Evolutionary conservation across 345 rosid species (phyloP).

Genomic region (Eucalyptus marginata): DNA sequence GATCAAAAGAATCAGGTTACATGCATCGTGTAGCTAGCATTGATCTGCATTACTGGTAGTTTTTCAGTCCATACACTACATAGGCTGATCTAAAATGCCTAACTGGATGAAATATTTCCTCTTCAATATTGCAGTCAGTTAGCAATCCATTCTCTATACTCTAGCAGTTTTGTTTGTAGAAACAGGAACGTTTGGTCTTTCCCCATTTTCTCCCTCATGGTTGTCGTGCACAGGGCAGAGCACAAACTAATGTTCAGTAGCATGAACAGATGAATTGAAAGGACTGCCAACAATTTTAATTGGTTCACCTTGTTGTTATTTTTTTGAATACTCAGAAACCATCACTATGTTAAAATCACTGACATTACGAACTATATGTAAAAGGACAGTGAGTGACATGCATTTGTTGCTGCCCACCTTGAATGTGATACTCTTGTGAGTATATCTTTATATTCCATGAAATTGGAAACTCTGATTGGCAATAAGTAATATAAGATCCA

Average conservation of each 20-base stretch:
- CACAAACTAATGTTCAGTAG: background rate
- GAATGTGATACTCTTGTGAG: background rate
- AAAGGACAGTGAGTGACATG: background rate
- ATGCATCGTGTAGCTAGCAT: background rate
- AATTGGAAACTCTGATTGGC: background rate
- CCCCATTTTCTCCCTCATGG: background rate
- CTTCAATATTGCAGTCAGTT: background rate
- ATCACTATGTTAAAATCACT: background rate
- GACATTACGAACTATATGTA: background rate
- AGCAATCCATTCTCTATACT: background rate
- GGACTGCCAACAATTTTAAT: background rate
- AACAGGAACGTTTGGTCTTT: background rate
- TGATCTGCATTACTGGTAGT: background rate
- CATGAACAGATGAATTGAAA: background rate
- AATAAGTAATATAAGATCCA: background rate
- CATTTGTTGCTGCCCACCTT: background rate
- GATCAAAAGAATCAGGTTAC: background rate
- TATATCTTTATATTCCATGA: background rate
- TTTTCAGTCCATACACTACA: background rate
- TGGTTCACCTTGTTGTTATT: background rate
- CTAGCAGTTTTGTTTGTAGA: background rate
- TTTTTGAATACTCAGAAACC: background rate
- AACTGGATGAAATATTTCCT: background rate
- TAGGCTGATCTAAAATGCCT: background rate
- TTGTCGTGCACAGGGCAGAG: background rate